Conservation (phyloP, 805 yeast species). For the Cyberlindnera nakhonratchasimensis region DNA sequence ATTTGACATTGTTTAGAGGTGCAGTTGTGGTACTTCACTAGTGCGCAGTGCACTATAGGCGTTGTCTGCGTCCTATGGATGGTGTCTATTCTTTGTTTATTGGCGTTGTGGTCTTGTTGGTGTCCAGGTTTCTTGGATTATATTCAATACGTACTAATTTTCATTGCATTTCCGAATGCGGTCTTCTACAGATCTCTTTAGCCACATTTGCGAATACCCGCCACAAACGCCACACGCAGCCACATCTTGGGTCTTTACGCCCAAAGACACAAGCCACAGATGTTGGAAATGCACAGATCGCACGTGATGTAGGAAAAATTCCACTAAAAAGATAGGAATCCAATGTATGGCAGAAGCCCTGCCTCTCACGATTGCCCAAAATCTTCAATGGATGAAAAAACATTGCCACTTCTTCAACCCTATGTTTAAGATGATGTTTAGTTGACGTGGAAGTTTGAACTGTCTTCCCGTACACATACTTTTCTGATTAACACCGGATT, state of each 20-base stretch:
- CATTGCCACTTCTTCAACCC: too few relatives aligned
- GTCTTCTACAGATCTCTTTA: not conserved
- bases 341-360: not conserved
- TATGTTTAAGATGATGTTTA: too few relatives aligned
- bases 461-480: too few relatives aligned
- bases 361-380: too few relatives aligned
- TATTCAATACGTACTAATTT: too few relatives aligned
- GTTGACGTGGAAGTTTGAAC: too few relatives aligned
- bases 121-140: too few relatives aligned
- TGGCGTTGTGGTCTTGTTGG: too few relatives aligned
- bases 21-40: conserved; percentile 1
- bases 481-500: not conserved
- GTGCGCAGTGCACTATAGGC: not conserved
- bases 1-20: conserved; percentile 1
- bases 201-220: too few relatives aligned
- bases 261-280: conserved; percentile 8
- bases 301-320: conserved; percentile 9
- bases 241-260: not conserved
- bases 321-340: not conserved
- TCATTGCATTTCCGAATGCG: not conserved
- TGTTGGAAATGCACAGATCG: not conserved
- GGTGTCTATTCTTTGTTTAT: too few relatives aligned
- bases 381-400: too few relatives aligned
- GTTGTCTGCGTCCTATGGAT: too few relatives aligned
- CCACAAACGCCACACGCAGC: conserved; percentile 7